phyloP scores from a whole-genome alignment of 2,329 filamentous ascomycete species.

The Aspergillus luchuensis region DNA sequence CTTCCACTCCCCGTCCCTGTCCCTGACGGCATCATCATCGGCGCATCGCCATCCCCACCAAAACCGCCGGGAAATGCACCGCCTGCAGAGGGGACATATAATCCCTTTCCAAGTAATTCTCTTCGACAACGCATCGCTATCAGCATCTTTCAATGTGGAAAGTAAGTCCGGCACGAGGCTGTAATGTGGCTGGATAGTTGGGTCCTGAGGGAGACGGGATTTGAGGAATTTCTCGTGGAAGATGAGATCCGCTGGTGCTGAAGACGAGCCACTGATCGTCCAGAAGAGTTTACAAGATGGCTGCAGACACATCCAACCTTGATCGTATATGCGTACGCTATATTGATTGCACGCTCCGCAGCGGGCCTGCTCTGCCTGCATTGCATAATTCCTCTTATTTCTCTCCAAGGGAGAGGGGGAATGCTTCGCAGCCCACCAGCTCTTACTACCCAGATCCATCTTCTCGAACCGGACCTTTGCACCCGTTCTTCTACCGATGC shows the following conservation, averaged over 20 bases:
- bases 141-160: slow-evolving; percentile 38
- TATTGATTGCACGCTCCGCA: slow-evolving; percentile 48
- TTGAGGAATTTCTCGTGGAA: slow-evolving; percentile 63
- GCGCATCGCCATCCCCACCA: slow-evolving; percentile 66
- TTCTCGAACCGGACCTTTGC: slow-evolving; percentile 69
- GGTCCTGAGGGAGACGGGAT: slow-evolving; percentile 51
- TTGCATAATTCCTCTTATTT: slow-evolving; percentile 31
- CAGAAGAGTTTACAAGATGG: slow-evolving; percentile 58
- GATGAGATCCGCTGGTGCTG: slow-evolving; percentile 33
- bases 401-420: slow-evolving; percentile 20
- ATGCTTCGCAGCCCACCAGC: slow-evolving; percentile 57
- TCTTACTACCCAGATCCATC: slow-evolving; percentile 51
- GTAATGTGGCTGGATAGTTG: slow-evolving; percentile 39
- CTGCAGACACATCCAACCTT: slow-evolving; percentile 63
- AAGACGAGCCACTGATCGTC: slow-evolving; percentile 42
- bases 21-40: slow-evolving; percentile 11
- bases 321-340: slow-evolving; percentile 40
- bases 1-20: slow-evolving; percentile 32
- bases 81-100: slow-evolving; percentile 65
- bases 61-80: slow-evolving; percentile 61
- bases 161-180: slow-evolving; percentile 45
- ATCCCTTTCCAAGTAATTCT: slow-evolving; percentile 62
- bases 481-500: slow-evolving; percentile 42
- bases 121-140: slow-evolving; percentile 50
- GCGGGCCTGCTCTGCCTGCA: slow-evolving; percentile 18